Evolutionary conservation across 2,329 filamentous ascomycete genomes (phyloP).

Genomic region (Cytospora piceae): DNA sequence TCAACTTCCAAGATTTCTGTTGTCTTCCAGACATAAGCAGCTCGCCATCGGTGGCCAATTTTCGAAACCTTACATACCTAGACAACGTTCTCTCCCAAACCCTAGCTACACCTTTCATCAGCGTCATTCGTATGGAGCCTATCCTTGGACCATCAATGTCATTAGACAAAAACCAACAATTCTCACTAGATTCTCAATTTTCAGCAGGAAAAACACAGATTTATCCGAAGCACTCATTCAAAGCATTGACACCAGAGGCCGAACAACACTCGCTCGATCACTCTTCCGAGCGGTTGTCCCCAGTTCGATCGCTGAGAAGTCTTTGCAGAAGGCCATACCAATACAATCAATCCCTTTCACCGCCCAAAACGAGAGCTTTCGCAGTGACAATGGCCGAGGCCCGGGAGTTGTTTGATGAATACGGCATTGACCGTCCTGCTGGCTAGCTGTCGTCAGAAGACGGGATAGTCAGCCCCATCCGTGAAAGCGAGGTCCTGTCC

Average conservation of each 20-base stretch:
- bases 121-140: neutral
- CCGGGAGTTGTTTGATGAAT: slow-evolving; percentile 51
- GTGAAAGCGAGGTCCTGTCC: neutral
- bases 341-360: neutral
- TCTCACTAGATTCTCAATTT: neutral
- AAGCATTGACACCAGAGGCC: slow-evolving; percentile 4
- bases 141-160: slow-evolving; percentile 4
- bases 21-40: neutral
- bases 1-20: neutral
- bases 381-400: slow-evolving; percentile 41
- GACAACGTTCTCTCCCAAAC: neutral
- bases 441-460: slow-evolving; percentile 53
- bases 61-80: neutral
- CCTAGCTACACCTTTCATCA: slow-evolving; percentile 7
- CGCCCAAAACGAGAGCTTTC: neutral
- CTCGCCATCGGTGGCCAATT: neutral
- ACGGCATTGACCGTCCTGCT: slow-evolving; percentile 50
- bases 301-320: neutral
- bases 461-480: slow-evolving; percentile 30
- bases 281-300: neutral
- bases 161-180: neutral
- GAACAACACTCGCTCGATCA: neutral
- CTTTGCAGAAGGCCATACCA: neutral
- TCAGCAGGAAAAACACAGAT: neutral
- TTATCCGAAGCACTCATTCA: neutral